These are phyloP conservation scores for Hevea brasiliensis DNA, from an alignment of 345 rosid species.

Conservation along the genomic window DNA sequence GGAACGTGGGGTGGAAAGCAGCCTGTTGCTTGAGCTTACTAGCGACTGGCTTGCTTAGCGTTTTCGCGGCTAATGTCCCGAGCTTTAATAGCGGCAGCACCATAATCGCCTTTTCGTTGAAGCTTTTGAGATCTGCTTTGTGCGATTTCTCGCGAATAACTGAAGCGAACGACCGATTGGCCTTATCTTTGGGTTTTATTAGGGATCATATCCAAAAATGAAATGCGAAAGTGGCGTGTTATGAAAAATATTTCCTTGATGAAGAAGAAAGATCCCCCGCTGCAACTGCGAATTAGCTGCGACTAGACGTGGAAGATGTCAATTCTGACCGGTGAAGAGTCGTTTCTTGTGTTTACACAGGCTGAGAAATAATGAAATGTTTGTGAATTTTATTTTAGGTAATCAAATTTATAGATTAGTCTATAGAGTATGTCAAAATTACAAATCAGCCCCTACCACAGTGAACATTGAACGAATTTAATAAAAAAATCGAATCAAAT, in stretches of 20 bases:
- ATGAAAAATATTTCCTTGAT: conserved; percentile 12
- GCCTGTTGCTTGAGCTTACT: conserved; percentile 78
- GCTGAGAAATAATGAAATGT: no score
- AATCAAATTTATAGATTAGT: no score
- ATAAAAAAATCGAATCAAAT: no score
- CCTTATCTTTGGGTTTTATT: no score
- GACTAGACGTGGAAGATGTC: no score
- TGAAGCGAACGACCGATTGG: neutral
- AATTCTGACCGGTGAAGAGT: no score
- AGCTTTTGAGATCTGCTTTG: conserved; percentile 13
- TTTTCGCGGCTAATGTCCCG: conserved; percentile 65
- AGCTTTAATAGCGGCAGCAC: conserved; percentile 71
- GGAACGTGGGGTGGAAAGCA: conserved; percentile 69
- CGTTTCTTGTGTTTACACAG: no score
- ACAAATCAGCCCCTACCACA: no score
- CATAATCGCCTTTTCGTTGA: conserved; percentile 32
- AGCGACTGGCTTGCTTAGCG: conserved; percentile 78
- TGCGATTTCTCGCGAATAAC: neutral
- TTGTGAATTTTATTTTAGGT: no score
- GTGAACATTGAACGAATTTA: no score
- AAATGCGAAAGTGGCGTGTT: neutral
- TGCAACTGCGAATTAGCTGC: no score
- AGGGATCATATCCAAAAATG: neutral
- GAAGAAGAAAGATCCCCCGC: conserved; percentile 12
- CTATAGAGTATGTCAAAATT: no score